Evolutionary conservation across 495 filamentous ascomycete species (phyloP).

Genomic region (Achaetomiella virescens): DNA sequence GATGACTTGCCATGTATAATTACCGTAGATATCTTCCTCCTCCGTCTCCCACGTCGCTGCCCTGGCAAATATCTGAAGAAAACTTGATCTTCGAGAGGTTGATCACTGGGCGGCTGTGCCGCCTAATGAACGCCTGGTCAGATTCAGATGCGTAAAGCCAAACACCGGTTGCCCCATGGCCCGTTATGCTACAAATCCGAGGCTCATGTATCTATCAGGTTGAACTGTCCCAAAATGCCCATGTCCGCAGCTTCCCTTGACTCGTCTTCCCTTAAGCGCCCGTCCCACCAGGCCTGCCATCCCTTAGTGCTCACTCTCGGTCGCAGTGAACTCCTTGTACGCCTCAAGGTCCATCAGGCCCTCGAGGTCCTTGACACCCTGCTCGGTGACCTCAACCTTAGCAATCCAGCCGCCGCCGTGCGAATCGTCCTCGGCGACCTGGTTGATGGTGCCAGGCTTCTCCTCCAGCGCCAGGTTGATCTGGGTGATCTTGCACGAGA

Average conservation of each 20-base stretch:
- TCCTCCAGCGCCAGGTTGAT: slow-evolving; percentile 70
- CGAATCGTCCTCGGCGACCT: slow-evolving; percentile 59
- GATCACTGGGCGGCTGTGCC: background rate
- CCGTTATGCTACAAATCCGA: slow-evolving; percentile 24
- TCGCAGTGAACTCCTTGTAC: slow-evolving; percentile 62
- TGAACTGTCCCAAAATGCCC: slow-evolving; percentile 27
- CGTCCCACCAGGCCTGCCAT: background rate
- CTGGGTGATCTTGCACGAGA: slow-evolving; percentile 66
- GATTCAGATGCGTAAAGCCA: slow-evolving; percentile 9
- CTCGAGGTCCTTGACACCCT: slow-evolving; percentile 58
- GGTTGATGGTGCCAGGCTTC: slow-evolving; percentile 79
- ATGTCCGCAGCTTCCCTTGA: background rate
- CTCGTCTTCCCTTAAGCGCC: background rate
- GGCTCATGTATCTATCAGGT: slow-evolving; percentile 29
- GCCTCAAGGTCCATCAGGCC: slow-evolving; percentile 63
- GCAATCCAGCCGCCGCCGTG: slow-evolving; percentile 90
- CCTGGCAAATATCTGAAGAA: slow-evolving; percentile 11
- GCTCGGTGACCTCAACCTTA: slow-evolving; percentile 68
- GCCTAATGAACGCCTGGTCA: slow-evolving; percentile 5
- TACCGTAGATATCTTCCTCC: background rate
- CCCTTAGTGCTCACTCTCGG: slow-evolving; percentile 26
- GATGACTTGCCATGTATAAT: background rate
- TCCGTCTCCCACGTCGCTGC: background rate
- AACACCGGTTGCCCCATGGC: slow-evolving; percentile 14
- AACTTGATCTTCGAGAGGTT: background rate